These are phyloP conservation scores for Cercospora sesami DNA, from an alignment of 2,329 filamentous ascomycete genomes.

Conservation along the genomic window DNA sequence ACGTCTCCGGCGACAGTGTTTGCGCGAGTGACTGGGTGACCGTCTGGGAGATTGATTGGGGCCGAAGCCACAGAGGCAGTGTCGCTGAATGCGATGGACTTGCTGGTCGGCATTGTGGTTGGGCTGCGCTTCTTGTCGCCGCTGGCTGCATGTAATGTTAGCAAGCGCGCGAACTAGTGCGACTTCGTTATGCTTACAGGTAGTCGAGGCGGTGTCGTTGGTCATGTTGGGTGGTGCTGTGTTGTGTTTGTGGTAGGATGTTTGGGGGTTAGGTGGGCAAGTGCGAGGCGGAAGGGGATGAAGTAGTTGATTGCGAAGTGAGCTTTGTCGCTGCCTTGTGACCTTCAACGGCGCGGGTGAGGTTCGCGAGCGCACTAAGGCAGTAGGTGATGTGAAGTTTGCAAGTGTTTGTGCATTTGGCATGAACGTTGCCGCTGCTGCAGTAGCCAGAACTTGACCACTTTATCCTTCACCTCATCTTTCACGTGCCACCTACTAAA, in stretches of 20 bases:
- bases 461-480: not conserved
- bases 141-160: not conserved
- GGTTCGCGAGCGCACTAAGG: not conserved
- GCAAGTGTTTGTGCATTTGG: not conserved
- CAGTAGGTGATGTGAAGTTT: not conserved
- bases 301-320: not conserved
- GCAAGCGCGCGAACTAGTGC: not conserved
- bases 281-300: conserved; percentile 5
- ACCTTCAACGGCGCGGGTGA: conserved; percentile 1
- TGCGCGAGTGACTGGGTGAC: conserved; percentile 19
- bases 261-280: conserved; percentile 6
- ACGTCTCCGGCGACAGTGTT: conserved; percentile 21
- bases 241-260: conserved; percentile 9
- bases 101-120: conserved; percentile 14
- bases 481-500: not conserved
- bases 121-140: not conserved
- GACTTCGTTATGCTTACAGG: conserved; percentile 9
- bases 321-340: conserved; percentile 10
- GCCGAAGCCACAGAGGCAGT: conserved; percentile 6
- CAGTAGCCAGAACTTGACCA: not conserved
- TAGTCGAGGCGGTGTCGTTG: conserved; percentile 3
- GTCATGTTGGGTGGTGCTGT: conserved; percentile 16
- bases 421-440: conserved; percentile 2
- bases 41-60: conserved; percentile 13
- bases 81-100: conserved; percentile 16